A percentile compares a stretch with the other conserved stretches of the same genome.
Conservation (phyloP, 306 rosid species). For the Vachellia collinsii region DNA sequence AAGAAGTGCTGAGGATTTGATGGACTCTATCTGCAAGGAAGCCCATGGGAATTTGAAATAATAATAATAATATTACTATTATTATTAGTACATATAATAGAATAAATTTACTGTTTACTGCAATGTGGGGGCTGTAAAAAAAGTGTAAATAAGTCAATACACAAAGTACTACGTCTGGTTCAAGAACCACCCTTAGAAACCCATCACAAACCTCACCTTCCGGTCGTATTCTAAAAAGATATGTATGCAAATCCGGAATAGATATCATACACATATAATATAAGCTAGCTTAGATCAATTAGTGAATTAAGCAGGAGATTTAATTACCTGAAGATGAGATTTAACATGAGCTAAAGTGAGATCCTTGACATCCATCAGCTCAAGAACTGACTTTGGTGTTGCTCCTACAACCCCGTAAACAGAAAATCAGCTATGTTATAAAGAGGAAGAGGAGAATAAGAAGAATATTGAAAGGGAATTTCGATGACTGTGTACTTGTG, state of each 20-base stretch:
- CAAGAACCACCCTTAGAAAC: slow-evolving; percentile 19
- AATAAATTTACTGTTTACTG: slow-evolving; percentile 45
- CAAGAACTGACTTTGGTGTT: slow-evolving; percentile 98
- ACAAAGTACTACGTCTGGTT: slow-evolving; percentile 16
- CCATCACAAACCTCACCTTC: slow-evolving; percentile 41
- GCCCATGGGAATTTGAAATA: slow-evolving; percentile 74
- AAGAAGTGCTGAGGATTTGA: slow-evolving; percentile 63
- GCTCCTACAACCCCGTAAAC: slow-evolving; percentile 60
- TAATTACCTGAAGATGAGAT: slow-evolving; percentile 89
- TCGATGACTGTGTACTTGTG: too few species aligned
- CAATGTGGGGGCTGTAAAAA: slow-evolving; percentile 39
- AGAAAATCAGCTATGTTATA: background rate
- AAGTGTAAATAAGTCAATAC: slow-evolving; percentile 11
- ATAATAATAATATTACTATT: background rate
- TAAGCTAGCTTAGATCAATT: background rate
- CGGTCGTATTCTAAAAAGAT: background rate
- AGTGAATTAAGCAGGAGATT: background rate
- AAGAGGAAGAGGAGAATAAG: slow-evolving; percentile 24
- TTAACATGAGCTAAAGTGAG: slow-evolving; percentile 98
- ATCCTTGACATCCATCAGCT: slow-evolving; percentile 99
- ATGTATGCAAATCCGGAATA: too few species aligned
- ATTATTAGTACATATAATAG: background rate
- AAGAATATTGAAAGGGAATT: background rate
- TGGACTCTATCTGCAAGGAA: too few species aligned
- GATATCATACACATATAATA: background rate